Percentiles rank a stretch among this genome's conserved stretches.
Evolutionary conservation across 1,284 basidiomycete species (phyloP).

Genomic region (Microbotryum violaceum): DNA sequence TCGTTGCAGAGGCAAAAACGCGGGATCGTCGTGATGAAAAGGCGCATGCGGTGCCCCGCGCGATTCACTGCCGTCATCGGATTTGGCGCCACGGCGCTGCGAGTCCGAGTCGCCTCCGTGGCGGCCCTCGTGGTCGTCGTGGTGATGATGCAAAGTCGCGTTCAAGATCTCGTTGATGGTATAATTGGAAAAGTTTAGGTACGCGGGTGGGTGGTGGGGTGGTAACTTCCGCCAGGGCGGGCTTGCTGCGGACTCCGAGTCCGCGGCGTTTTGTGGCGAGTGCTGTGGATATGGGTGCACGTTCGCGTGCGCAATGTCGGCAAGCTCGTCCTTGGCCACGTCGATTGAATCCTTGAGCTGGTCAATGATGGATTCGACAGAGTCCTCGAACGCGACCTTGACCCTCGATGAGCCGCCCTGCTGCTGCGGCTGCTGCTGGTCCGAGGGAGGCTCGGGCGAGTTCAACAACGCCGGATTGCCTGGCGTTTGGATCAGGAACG

Average conservation of each 20-base stretch:
- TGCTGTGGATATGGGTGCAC: background rate
- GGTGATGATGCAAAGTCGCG: slow-evolving; percentile 20
- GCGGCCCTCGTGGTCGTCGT: background rate
- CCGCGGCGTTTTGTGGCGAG: background rate
- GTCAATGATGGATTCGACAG: slow-evolving; percentile 4
- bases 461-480: too few relatives aligned
- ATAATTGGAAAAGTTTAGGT: slow-evolving; percentile 24
- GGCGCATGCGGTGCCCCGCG: background rate
- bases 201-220: slow-evolving; percentile 11
- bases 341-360: background rate
- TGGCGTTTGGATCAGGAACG: too few relatives aligned
- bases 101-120: slow-evolving; percentile 1
- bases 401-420: background rate
- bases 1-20: slow-evolving; percentile 29
- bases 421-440: too few relatives aligned
- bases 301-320: background rate
- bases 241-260: background rate
- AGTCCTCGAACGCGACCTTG: slow-evolving; percentile 3
- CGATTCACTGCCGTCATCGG: slow-evolving; percentile 1
- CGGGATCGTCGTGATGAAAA: slow-evolving; percentile 15
- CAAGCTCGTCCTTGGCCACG: background rate
- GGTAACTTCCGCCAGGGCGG: slow-evolving; percentile 5
- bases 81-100: background rate
- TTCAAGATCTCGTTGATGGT: slow-evolving; percentile 34
- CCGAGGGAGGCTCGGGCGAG: too few relatives aligned